Conservation (phyloP, 1,284 basidiomycete genomes). For the Tilletia caries region DNA sequence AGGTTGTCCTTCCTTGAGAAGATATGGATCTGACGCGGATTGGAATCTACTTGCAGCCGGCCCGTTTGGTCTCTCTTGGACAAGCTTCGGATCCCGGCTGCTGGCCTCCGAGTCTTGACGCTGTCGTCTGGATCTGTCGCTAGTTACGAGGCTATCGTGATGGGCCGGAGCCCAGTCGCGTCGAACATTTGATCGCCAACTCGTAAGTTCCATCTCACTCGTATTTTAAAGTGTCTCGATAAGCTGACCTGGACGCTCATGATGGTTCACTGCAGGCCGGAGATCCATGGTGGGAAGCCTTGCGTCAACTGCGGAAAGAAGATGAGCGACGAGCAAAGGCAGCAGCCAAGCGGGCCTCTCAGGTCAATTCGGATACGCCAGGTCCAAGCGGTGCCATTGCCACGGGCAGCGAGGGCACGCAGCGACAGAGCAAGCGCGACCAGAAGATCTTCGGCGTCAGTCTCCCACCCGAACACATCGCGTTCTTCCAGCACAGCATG, state of each 20-base stretch:
- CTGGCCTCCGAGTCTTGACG: slow-evolving; percentile 49
- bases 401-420: slow-evolving; percentile 6
- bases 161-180: slow-evolving; percentile 33
- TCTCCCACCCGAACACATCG: slow-evolving; percentile 49
- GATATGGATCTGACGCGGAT: no score
- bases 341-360: slow-evolving; percentile 32
- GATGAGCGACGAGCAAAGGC: slow-evolving; percentile 35
- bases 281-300: slow-evolving; percentile 50
- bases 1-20: no score
- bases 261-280: slow-evolving; percentile 36
- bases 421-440: slow-evolving; percentile 35
- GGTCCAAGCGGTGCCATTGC: background rate
- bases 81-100: slow-evolving; percentile 50
- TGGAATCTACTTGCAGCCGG: no score
- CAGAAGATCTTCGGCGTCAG: slow-evolving; percentile 40
- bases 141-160: slow-evolving; percentile 48
- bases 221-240: no score
- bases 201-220: background rate
- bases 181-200: slow-evolving; percentile 17
- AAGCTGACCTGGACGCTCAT: background rate
- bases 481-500: slow-evolving; percentile 50
- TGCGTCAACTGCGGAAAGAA: slow-evolving; percentile 44
- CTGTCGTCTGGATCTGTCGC: slow-evolving; percentile 39
- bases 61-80: slow-evolving; percentile 46
- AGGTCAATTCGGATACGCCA: slow-evolving; percentile 21